phyloP scores from a whole-genome alignment of 2,329 filamentous ascomycete species.

The Talaromyces sp. region DNA sequence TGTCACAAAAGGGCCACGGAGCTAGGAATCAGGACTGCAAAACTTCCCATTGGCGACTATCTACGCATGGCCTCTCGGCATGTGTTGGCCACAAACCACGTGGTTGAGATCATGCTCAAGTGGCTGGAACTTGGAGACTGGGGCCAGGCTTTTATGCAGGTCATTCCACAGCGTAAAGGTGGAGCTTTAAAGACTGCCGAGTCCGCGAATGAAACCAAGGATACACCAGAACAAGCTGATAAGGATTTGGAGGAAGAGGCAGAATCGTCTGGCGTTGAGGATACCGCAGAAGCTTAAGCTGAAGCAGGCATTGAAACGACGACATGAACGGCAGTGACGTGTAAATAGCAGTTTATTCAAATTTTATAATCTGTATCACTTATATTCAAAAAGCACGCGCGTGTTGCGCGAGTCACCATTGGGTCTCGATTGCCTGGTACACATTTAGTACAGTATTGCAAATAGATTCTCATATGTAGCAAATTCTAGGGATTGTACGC shows the following conservation, averaged over 20 bases:
- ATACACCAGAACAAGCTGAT: not conserved
- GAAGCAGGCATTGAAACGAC: not conserved
- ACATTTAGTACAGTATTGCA: too few species aligned
- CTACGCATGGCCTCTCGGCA: conserved; percentile 83
- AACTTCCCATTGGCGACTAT: conserved; percentile 90
- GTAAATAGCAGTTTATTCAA: not conserved
- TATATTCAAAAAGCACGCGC: too few species aligned
- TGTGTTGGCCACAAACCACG: conserved; percentile 90
- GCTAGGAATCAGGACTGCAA: conserved; percentile 76
- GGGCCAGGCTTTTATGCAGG: conserved; percentile 79
- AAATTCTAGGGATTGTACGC: too few species aligned
- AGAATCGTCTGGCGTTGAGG: not conserved
- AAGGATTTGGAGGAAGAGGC: not conserved
- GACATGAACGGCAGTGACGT: not conserved
- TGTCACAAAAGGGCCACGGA: conserved; percentile 78
- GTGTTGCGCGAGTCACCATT: too few species aligned
- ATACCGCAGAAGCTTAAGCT: not conserved
- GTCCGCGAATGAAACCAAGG: not conserved
- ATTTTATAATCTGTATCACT: not conserved
- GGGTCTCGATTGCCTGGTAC: too few species aligned
- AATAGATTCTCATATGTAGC: too few species aligned
- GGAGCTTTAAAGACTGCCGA: conserved; percentile 53
- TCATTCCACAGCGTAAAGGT: conserved; percentile 88
- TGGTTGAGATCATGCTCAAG: conserved; percentile 90
- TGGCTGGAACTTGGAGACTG: conserved; percentile 91